Evolutionary conservation across 2,329 filamentous ascomycete genomes (phyloP).

Genomic region (Penicillium sp.): DNA sequence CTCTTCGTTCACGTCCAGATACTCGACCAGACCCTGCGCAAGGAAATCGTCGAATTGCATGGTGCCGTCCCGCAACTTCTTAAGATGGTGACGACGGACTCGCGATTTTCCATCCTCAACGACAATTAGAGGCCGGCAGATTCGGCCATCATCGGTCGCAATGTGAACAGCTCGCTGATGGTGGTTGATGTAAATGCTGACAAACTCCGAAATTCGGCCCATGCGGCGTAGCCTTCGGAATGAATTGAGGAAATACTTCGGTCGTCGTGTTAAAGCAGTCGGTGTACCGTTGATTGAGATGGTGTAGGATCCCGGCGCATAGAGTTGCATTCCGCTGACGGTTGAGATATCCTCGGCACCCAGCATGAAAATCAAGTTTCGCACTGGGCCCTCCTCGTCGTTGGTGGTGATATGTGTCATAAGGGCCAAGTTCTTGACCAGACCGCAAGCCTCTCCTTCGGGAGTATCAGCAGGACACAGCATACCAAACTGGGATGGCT

Average conservation of each 20-base stretch:
- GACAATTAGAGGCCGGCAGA: slow-evolving; percentile 93
- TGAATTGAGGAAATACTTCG: slow-evolving; percentile 78
- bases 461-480: slow-evolving; percentile 95
- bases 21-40: slow-evolving; percentile 85
- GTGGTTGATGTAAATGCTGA: slow-evolving; percentile 93
- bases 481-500: slow-evolving; percentile 98
- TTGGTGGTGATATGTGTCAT: slow-evolving; percentile 99
- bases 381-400: slow-evolving; percentile 87
- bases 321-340: slow-evolving; percentile 81
- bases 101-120: slow-evolving; percentile 84
- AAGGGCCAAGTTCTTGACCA: slow-evolving; percentile 95
- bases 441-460: slow-evolving; percentile 95
- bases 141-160: slow-evolving; percentile 93
- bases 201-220: slow-evolving; percentile 91
- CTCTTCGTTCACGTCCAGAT: slow-evolving; percentile 97
- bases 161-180: slow-evolving; percentile 91
- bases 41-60: slow-evolving; percentile 94
- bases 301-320: slow-evolving; percentile 77
- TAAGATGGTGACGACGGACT: slow-evolving; percentile 74
- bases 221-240: slow-evolving; percentile 86
- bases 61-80: slow-evolving; percentile 76
- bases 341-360: slow-evolving; percentile 80
- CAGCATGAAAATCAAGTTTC: slow-evolving; percentile 79
- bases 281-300: slow-evolving; percentile 96
- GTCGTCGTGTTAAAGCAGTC: slow-evolving; percentile 78